Evolutionary conservation across 768 basidiomycete species (phyloP), one percentile per base, ranked within the genome.

Genomic region (Obba rivulosa): DNA sequence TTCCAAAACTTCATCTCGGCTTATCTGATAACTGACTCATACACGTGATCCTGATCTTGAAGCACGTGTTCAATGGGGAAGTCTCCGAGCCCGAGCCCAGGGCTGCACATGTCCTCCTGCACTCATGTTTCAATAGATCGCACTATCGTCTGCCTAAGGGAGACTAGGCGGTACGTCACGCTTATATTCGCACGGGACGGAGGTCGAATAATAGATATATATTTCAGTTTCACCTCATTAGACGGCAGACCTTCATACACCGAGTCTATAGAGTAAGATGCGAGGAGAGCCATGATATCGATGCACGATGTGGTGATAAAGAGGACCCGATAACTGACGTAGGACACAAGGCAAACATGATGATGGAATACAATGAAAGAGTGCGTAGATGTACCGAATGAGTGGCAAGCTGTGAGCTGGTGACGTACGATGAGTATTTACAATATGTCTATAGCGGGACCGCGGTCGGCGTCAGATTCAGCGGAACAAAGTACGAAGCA

Each of bases 401-500:
- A 46, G 45, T 13, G 28, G 13, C 5, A 31, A 31, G 28, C 7
- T 13, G 13, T 31, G 28, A 31, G 28, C 28, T 31, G 28, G 28
- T 31, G 5, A 31, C 28, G 28, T 31, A 31, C 28, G 28, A 31
- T 31, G 28, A 31, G 28, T 31, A 31, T 17, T 38, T 25, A 25
- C 10, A 18, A 16, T 46, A 14, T 22, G 7, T 21, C 37, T n/a
- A 25, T 38, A 39, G 20, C 17, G 16, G 37, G 35, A 4, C 10
- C 8, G 37, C 11, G 35, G n/a, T 40, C 2, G 2, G 25, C 28
- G 28, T 7, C 13, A 31, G 28, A 13, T 5, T 31, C 28, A 31
- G 28, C 28, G 28, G 28, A 31, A 31, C 28, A 31, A n/a, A 45
- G 44, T 48, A 40, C 59, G 58, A 53, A 58, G 43, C 50, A 40